Conservation (phyloP, 768 basidiomycete species). For the Exsudoporus frostii region DNA sequence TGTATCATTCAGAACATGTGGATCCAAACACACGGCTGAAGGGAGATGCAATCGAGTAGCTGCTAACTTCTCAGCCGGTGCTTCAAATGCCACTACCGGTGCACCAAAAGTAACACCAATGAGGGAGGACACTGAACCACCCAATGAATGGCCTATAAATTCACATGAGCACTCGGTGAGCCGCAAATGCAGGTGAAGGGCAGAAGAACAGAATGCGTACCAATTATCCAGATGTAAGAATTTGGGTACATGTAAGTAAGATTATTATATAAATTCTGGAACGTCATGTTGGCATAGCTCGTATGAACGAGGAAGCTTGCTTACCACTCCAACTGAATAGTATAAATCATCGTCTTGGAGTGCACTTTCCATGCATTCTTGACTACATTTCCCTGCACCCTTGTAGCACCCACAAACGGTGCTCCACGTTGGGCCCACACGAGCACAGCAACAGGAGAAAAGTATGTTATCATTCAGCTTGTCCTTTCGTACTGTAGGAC, state of each 20-base stretch:
- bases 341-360: constrained; percentile 82
- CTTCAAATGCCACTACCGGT: constrained; percentile 88
- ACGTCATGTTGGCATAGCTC: not conserved
- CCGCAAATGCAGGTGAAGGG: not conserved
- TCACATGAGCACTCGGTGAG: not conserved
- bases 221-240: constrained; percentile 85
- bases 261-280: constrained; percentile 88
- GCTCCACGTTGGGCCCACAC: constrained; percentile 92
- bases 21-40: constrained; percentile 56
- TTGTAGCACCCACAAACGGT: constrained; percentile 88
- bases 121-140: constrained; percentile 81
- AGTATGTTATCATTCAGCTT: constrained; percentile 94
- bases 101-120: constrained; percentile 89
- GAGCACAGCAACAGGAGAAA: constrained; percentile 94
- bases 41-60: constrained; percentile 83
- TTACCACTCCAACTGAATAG: constrained; percentile 80
- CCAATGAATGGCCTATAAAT: constrained; percentile 65
- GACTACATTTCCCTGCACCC: constrained; percentile 72
- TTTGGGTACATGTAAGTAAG: constrained; percentile 87
- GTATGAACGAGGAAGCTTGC: constrained; percentile 22
- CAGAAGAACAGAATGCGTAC: constrained; percentile 31
- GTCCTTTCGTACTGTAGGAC: constrained; percentile 84
- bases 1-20: not conserved
- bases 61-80: constrained; percentile 70
- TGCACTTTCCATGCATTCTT: constrained; percentile 75